Percentiles rank a stretch among this genome's conserved stretches.
Conservation (phyloP, 2,329 filamentous ascomycete genomes). For the Myriosclerotinia curreyana region DNA sequence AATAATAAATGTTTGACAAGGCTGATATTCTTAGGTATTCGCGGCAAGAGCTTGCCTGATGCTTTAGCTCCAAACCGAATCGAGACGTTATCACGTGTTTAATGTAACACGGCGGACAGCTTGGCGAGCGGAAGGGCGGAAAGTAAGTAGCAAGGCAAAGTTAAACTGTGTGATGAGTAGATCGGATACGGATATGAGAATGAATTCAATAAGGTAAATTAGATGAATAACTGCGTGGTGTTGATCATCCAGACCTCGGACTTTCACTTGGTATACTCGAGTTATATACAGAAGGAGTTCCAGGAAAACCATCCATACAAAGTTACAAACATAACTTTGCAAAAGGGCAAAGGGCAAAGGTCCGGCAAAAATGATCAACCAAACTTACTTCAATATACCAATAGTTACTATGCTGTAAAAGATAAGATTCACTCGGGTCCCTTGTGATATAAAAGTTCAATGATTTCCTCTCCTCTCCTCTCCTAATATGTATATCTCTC, state of each 20-base stretch:
- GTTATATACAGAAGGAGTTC: constrained; percentile 12
- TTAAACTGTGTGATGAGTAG: not conserved
- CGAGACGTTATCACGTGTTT: constrained; percentile 9
- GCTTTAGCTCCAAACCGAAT: constrained; percentile 21
- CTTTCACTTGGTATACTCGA: constrained; percentile 1
- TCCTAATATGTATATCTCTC: not conserved
- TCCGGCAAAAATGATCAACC: not conserved
- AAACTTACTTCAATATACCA: not conserved
- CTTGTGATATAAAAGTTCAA: constrained; percentile 6
- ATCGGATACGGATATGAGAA: not conserved
- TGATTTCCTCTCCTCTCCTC: not conserved
- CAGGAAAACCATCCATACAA: constrained; percentile 8
- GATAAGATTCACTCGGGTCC: constrained; percentile 6
- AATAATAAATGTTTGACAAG: constrained; percentile 23
- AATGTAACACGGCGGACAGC: not conserved
- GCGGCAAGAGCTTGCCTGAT: constrained; percentile 23
- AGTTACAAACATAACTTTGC: not conserved
- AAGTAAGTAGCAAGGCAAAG: not conserved
- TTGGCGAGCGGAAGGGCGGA: constrained; percentile 6
- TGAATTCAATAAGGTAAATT: not conserved
- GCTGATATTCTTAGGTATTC: constrained; percentile 23
- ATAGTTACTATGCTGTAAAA: not conserved
- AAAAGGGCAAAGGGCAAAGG: no score
- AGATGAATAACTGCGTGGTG: not conserved
- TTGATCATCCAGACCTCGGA: not conserved